These are phyloP conservation scores for Chlorella sp. DNA, from an alignment of 139 green algal genomes.

Conservation along the genomic window DNA sequence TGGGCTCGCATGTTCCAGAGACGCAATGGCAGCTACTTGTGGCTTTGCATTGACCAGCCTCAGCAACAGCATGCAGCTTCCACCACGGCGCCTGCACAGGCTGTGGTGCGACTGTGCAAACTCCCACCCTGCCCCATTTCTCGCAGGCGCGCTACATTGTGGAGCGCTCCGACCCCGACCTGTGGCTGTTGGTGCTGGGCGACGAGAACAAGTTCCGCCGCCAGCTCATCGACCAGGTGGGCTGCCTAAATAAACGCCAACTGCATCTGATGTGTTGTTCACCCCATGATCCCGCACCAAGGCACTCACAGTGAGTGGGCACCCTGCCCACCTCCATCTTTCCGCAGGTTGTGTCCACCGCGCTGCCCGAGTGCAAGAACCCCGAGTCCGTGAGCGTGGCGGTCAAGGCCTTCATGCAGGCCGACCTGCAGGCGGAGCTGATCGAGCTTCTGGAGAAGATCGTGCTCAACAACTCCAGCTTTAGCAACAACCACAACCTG, in stretches of 20 bases:
- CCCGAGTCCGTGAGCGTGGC: slow-evolving; percentile 96
- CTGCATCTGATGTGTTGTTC: too few relatives aligned
- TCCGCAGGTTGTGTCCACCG: slow-evolving; percentile 93
- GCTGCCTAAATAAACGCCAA: too few relatives aligned
- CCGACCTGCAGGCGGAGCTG: slow-evolving; percentile 94
- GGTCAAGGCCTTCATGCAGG: slow-evolving; percentile 99
- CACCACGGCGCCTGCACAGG: too few relatives aligned
- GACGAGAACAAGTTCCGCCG: slow-evolving; percentile 85
- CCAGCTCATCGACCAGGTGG: slow-evolving; percentile 86
- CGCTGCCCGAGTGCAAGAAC: slow-evolving; percentile 97
- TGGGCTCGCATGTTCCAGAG: not conserved
- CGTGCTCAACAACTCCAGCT: slow-evolving; percentile 96
- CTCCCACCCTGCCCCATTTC: too few relatives aligned
- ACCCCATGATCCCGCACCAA: too few relatives aligned
- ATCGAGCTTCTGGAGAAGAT: slow-evolving; percentile 99
- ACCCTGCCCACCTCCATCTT: too few relatives aligned
- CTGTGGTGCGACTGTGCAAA: too few relatives aligned
- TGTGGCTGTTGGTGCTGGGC: slow-evolving; percentile 95
- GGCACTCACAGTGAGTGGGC: too few relatives aligned
- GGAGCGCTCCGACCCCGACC: slow-evolving; percentile 88
- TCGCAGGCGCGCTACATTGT: slow-evolving; percentile 96
- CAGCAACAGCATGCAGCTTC: too few relatives aligned
- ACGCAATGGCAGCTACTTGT: too few relatives aligned
- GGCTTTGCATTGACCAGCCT: too few relatives aligned
- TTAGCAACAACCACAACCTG: slow-evolving; percentile 99